phyloP scores from a whole-genome alignment of 192 early-diverging fungal genomes.

The Coemansia sp. region DNA sequence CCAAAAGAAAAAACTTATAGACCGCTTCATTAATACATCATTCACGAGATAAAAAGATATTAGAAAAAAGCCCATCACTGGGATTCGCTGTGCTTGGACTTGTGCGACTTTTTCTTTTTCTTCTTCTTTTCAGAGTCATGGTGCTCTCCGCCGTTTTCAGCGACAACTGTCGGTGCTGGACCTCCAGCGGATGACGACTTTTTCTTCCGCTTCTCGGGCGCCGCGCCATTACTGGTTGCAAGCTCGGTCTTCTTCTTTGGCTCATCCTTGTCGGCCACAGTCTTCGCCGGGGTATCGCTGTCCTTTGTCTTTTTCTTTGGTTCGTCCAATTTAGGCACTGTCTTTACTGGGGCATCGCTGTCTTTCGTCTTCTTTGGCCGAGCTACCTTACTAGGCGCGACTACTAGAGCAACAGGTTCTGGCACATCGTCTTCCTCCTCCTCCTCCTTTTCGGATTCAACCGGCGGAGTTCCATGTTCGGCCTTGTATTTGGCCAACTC shows the following conservation, averaged over 20 bases:
- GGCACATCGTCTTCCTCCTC: neutral
- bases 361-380: neutral
- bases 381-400: neutral
- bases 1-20: constrained; percentile 4
- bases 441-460: neutral
- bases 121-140: constrained; percentile 9
- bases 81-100: constrained; percentile 13
- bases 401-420: neutral
- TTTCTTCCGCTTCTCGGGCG: constrained; percentile 9
- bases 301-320: neutral
- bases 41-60: neutral
- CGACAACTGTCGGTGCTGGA: neutral
- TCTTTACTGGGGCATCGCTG: neutral
- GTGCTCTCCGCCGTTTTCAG: neutral
- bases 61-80: neutral
- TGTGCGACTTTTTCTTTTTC: constrained; percentile 10
- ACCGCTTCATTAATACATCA: neutral
- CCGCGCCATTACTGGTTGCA: neutral
- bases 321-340: neutral
- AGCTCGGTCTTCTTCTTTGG: neutral
- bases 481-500: constrained; percentile 7
- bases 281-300: neutral
- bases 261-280: neutral
- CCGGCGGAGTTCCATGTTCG: neutral
- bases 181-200: neutral